Evolutionary conservation across 2,329 filamentous ascomycete species (phyloP), one percentile per base, ranked within the genome.

Genomic region (Exophiala bonariae): DNA sequence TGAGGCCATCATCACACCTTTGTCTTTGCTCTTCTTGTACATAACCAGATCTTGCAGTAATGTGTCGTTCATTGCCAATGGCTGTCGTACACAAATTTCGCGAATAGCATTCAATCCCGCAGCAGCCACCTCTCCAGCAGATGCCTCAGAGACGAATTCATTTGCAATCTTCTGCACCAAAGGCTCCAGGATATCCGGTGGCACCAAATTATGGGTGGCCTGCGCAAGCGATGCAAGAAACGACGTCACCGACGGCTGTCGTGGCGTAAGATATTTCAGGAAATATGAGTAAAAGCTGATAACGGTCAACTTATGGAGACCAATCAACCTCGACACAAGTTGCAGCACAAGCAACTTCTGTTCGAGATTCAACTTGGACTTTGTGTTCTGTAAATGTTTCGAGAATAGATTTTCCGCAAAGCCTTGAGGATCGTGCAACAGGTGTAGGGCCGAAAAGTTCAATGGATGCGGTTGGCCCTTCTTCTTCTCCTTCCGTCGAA

Each of bases 1-100:
- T 11, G 92, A 90, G 6, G 93, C 93, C 93, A 99, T 97, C 81
- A 95, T 91, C n/a, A 93, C 88, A 50, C 92, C 91, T 75, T 97
- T 99, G 64, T 99, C 93, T 66, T 99, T 99, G 64, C 89, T 95
- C 75, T 95, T 96, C 51, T 89, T 82, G 71, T 99, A 97, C 74
- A 93, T 87, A 8, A 97, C 90, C 42, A 99, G 72, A 74, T 99
- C 93, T 66, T 99, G 92, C 22, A 99, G 73, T n/a, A 99, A 72
- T 0, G 91, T 96, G 56, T 97, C 91, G 41, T 83, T 90, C 87
- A 99, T 97, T 4, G 91, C 91, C n/a, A 97, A 74, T 1, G 93
- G 92, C 63, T 99, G 93, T 55, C 93, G 81, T 2, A 85, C 86
- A 67, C 92, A 96, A 19, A 99, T 88, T 63, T 99, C 93, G 41